Percentiles rank a stretch among this genome's conserved stretches.
phyloP scores from a whole-genome alignment of 139 green algal genomes.

The Ulvella scutata region DNA sequence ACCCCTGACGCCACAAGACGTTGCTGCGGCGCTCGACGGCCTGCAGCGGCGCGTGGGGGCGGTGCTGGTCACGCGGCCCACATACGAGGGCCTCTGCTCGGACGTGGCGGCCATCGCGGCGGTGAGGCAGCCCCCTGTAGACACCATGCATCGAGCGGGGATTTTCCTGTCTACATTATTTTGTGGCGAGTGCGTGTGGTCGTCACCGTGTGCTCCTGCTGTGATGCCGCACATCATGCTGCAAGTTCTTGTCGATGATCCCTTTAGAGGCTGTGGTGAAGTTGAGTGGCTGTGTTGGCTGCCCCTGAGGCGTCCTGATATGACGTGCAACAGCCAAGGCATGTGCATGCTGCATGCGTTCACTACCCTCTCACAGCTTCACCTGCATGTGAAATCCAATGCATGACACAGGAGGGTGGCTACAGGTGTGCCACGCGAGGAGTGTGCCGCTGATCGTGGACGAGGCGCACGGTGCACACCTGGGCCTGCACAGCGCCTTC shows the following conservation, averaged over 20 bases:
- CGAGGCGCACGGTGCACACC: constrained; percentile 80
- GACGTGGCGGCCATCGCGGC: constrained; percentile 26
- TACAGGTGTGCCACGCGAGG: constrained; percentile 34
- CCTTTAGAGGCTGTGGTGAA: too few species aligned
- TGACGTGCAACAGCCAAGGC: too few species aligned
- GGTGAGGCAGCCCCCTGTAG: background rate
- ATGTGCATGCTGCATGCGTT: too few species aligned
- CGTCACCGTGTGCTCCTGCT: too few species aligned
- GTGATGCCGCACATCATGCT: too few species aligned
- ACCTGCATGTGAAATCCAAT: too few species aligned
- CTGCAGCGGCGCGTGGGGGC: constrained; percentile 15
- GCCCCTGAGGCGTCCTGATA: too few species aligned
- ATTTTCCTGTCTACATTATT: too few species aligned
- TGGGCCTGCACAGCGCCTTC: constrained; percentile 33
- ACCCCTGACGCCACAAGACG: background rate
- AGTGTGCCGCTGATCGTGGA: constrained; percentile 70
- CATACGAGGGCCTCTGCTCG: constrained; percentile 62
- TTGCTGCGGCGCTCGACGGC: background rate
- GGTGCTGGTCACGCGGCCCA: constrained; percentile 71
- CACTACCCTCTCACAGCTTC: too few species aligned
- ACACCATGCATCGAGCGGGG: background rate
- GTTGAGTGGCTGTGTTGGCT: constrained; percentile 16
- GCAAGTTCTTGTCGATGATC: too few species aligned
- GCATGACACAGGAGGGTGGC: constrained; percentile 15
- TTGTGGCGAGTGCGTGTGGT: too few species aligned